phyloP scores from a whole-genome alignment of 2,329 filamentous ascomycete species.

The Fusarium clavum region DNA sequence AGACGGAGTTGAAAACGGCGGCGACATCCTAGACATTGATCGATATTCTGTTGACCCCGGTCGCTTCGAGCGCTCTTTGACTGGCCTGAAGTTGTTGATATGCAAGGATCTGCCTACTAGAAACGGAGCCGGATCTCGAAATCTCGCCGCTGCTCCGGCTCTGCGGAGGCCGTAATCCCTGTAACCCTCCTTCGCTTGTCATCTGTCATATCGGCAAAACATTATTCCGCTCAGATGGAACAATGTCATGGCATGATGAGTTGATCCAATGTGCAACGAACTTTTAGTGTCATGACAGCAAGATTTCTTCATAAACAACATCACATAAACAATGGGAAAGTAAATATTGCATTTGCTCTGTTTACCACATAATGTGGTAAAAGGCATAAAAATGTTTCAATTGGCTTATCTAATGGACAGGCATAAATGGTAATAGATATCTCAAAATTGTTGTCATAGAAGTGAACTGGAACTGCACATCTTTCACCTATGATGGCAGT shows the following conservation, averaged over 20 bases:
- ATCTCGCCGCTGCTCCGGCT: constrained; percentile 49
- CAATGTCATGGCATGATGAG: neutral
- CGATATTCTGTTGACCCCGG: constrained; percentile 26
- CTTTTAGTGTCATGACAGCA: neutral
- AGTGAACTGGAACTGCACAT: constrained; percentile 35
- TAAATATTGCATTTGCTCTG: constrained; percentile 5
- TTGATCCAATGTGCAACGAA: neutral
- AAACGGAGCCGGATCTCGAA: constrained; percentile 45
- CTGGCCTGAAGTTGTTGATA: constrained; percentile 25
- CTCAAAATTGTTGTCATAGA: constrained; percentile 38
- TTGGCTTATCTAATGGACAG: constrained; percentile 32
- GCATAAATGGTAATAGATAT: constrained; percentile 34
- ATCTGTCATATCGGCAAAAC: constrained; percentile 10
- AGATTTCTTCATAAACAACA: neutral
- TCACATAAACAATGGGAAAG: neutral
- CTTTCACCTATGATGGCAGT: constrained; percentile 13
- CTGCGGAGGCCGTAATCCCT: constrained; percentile 5
- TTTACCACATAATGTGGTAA: constrained; percentile 14
- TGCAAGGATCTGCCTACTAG: constrained; percentile 28
- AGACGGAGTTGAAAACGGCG: constrained; percentile 36
- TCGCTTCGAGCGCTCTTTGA: constrained; percentile 31
- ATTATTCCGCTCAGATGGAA: constrained; percentile 1
- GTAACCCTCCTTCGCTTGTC: neutral
- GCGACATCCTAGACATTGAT: constrained; percentile 29
- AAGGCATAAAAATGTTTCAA: constrained; percentile 34